Evolutionary conservation across 2,329 filamentous ascomycete species (phyloP).

Genomic region (Talaromyces albobiverticillius): DNA sequence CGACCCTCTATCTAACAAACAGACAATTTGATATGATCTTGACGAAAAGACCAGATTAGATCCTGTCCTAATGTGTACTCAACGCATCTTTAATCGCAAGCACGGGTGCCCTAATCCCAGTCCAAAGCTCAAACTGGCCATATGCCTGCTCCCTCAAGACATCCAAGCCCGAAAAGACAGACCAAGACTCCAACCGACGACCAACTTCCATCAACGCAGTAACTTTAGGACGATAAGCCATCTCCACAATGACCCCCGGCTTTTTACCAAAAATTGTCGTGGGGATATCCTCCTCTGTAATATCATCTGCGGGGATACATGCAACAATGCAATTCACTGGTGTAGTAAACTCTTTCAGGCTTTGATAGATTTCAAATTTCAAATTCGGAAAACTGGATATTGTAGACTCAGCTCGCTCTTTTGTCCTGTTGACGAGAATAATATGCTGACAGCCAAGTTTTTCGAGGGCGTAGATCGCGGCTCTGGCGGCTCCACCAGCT

Average conservation of each 20-base stretch:
- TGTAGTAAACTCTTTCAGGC: background rate
- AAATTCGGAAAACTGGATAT: background rate
- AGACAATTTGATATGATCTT: no score
- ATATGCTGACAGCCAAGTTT: background rate
- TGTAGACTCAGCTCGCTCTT: background rate
- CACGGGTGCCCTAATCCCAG: conserved; percentile 1
- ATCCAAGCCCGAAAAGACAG: conserved; percentile 23
- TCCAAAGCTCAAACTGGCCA: conserved; percentile 26
- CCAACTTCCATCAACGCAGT: conserved; percentile 15
- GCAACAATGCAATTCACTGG: conserved; percentile 4
- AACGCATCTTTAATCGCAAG: conserved; percentile 1
- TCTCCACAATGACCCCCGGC: background rate
- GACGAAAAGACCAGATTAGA: no score
- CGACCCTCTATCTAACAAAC: no score
- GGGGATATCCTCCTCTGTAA: conserved; percentile 22
- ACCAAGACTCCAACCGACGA: conserved; percentile 16
- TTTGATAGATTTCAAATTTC: background rate
- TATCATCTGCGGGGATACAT: conserved; percentile 18
- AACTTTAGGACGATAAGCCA: conserved; percentile 3
- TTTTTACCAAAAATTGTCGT: conserved; percentile 10
- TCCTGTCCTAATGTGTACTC: conserved; percentile 20
- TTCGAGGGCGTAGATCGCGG: background rate
- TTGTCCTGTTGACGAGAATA: conserved; percentile 2
- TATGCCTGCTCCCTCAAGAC: conserved; percentile 25
- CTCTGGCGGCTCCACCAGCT: background rate